A percentile compares a stretch with the other conserved stretches of the same genome.
These are phyloP conservation scores for Limtongia smithiae DNA, from an alignment of 805 yeast genomes.

Conservation along the genomic window DNA sequence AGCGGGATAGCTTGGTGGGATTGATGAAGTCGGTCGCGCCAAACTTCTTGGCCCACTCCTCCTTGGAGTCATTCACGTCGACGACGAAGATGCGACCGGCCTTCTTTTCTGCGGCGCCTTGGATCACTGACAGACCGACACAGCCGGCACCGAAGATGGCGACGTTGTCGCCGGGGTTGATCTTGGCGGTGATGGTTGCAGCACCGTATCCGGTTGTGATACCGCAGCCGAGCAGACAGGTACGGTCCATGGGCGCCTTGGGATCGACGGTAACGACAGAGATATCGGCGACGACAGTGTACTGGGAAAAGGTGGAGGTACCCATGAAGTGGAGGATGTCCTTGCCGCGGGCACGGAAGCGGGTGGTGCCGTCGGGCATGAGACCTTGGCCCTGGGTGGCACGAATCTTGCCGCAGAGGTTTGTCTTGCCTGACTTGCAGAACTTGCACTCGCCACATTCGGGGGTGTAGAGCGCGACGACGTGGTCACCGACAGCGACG, in stretches of 20 bases:
- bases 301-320: slow-evolving; percentile 93
- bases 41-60: slow-evolving; percentile 79
- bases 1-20: slow-evolving; percentile 67
- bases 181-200: slow-evolving; percentile 88
- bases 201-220: slow-evolving; percentile 99
- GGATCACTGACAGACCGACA: slow-evolving; percentile 93
- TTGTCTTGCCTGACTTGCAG: slow-evolving; percentile 93
- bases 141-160: slow-evolving; percentile 98
- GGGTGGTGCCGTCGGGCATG: slow-evolving; percentile 96
- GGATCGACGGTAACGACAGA: slow-evolving; percentile 90
- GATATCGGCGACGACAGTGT: slow-evolving; percentile 96
- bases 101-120: slow-evolving; percentile 82
- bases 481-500: slow-evolving; percentile 92
- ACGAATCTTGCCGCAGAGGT: slow-evolving; percentile 91
- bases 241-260: slow-evolving; percentile 76
- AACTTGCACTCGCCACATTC: slow-evolving; percentile 94
- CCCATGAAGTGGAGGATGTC: slow-evolving; percentile 93
- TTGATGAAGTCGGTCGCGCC: slow-evolving; percentile 96
- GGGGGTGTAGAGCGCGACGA: slow-evolving; percentile 91
- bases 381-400: slow-evolving; percentile 98
- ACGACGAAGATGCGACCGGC: slow-evolving; percentile 76
- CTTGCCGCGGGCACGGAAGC: slow-evolving; percentile 82
- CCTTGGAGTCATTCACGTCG: slow-evolving; percentile 80
- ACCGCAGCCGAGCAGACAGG: slow-evolving; percentile 96
- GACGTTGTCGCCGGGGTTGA: slow-evolving; percentile 85